Evolutionary conservation across 2,329 filamentous ascomycete genomes (phyloP), one percentile per base, ranked within the genome.

Genomic region (Neoarthrinium moseri): DNA sequence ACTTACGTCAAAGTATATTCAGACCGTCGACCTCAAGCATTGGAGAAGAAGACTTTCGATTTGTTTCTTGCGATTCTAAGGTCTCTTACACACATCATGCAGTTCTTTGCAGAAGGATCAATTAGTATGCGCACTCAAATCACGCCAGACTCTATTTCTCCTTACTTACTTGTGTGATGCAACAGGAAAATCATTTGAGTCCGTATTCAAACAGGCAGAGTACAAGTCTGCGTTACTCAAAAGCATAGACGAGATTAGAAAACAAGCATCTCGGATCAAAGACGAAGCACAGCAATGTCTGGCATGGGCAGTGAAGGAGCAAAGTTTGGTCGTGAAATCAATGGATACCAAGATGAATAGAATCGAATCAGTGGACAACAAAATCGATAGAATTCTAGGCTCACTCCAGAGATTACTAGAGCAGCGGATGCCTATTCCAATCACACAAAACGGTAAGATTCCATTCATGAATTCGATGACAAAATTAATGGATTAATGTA

Each of bases 21-120:
- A 4, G 26, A 30, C 17, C 38, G 26, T 2, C 38, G 23, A 5
- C 18, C 27, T 4, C 23, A 41, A 10, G 8, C 8, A 30, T 17
- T 41, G 1, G 38, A 41, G 18, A 41, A 15, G 13, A 27, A 17
- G 6, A 46, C 43, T 4, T 46, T 46, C 11, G 35, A 40, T 4
- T 27, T 40, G 4, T 46, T 46, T 26, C 20, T 30, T 17, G 26
- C 43, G 10, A 40, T 46, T 24, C 11, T 46, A 13, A 22, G 15
- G 15, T n/a, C 43, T 3, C 36, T 46, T 2, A 15, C 29, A 5
- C 43, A 46, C 5, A 46, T 46, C 7, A 46, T 46, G 35, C 21
- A 34, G 21, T 46, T 46, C 22, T 24, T 46, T 26, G 35, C 35
- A 20, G 43, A 46, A 8, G 26, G 43, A 7, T 26, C n/a, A n/a